phyloP scores from a whole-genome alignment of 108 stramenopile species.

The Nitzschia palea region DNA sequence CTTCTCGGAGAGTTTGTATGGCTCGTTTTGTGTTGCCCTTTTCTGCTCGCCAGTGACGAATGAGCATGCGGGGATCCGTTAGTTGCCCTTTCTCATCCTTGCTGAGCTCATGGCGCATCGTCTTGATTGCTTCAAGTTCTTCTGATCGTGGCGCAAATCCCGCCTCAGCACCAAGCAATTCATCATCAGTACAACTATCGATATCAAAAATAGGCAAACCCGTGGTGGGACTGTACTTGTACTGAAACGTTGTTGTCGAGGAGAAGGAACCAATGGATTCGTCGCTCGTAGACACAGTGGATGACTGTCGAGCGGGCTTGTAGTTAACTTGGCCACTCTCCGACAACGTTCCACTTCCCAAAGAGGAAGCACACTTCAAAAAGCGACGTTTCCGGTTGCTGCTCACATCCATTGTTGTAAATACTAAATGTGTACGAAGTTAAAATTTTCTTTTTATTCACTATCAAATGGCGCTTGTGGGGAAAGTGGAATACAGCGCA shows the following conservation, averaged over 20 bases:
- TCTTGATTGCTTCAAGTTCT: conserved; percentile 46
- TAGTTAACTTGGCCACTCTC: background rate
- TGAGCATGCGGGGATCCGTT: conserved; percentile 61
- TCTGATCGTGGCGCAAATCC: conserved; percentile 1
- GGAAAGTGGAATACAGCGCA: too few relatives aligned
- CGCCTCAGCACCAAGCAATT: conserved; percentile 24
- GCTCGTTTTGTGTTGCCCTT: conserved; percentile 35
- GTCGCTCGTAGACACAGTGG: background rate
- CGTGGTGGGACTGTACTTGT: background rate
- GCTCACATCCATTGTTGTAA: too few relatives aligned
- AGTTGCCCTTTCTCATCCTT: conserved; percentile 49
- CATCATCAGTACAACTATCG: conserved; percentile 7
- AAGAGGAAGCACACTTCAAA: background rate
- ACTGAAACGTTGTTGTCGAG: background rate
- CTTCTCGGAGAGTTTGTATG: conserved; percentile 13
- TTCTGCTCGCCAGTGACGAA: conserved; percentile 80
- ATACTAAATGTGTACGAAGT: too few relatives aligned
- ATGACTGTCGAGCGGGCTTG: background rate
- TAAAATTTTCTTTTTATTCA: too few relatives aligned
- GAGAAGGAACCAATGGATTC: background rate
- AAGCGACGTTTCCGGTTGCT: background rate
- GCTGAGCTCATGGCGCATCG: conserved; percentile 47
- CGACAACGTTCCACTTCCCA: background rate
- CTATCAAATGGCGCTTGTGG: too few relatives aligned
- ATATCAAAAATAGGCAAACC: conserved; percentile 12